Conservation (phyloP, 257 asterid species). For the Rubia yunnanensis region DNA sequence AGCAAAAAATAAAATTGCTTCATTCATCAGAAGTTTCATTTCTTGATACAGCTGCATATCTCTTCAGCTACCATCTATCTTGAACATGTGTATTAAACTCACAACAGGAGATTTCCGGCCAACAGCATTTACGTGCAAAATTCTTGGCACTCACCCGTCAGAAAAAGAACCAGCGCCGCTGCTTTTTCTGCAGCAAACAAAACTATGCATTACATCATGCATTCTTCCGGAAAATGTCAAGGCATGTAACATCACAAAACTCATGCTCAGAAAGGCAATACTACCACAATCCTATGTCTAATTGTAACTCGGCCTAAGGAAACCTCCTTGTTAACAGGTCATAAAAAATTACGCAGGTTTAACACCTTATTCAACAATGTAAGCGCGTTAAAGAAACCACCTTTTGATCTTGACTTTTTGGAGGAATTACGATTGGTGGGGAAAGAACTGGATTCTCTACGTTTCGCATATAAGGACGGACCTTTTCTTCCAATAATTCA, state of each 20-base stretch:
- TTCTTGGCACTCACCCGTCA: not conserved
- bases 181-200: constrained; percentile 9
- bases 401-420: constrained; percentile 44
- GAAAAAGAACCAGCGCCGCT: constrained; percentile 13
- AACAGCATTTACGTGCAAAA: not conserved
- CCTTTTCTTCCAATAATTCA: constrained; percentile 78
- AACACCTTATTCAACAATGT: not conserved
- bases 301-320: not conserved
- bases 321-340: not conserved
- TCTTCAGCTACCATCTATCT: not conserved
- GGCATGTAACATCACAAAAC: not conserved
- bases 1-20: not conserved
- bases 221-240: not conserved
- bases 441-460: constrained; percentile 50
- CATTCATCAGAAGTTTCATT: not conserved
- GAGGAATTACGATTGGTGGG: constrained; percentile 47
- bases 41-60: not conserved
- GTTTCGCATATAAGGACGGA: constrained; percentile 63
- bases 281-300: not conserved
- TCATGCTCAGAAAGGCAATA: not conserved
- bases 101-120: not conserved
- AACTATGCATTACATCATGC: not conserved
- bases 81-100: too few species aligned
- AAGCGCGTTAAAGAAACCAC: constrained; percentile 18
- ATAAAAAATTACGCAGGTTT: not conserved